Base-by-base conservation (phyloP, 2,329 filamentous ascomycete genomes). In the Penicillium sp. region DNA sequence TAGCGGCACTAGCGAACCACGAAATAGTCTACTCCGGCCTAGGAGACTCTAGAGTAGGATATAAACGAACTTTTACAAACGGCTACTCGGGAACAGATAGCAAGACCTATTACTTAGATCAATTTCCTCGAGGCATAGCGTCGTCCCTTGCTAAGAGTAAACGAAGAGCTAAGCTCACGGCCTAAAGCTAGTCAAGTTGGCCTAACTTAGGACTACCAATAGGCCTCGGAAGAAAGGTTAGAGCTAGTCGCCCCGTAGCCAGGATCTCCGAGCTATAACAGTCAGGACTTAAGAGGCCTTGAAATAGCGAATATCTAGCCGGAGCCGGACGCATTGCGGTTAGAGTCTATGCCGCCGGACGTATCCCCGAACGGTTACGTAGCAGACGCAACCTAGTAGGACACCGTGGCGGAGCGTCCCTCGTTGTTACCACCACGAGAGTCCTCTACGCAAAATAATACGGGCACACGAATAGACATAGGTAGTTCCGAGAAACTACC, bases 111-210 rank as follows among this genome's bases (percentile, higher is more conserved):
- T 29, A 52, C 49, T 40, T 1, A 42, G 23, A 45, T 48, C 29
- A 20, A 52, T 45, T 52, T 52, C 38, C 49, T 48, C 45, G 42
- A 52, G 7, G 49, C 44, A 28, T 35, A 52, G 33, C 12, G 20
- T 42, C 27, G 12, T 44, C 28, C 44, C n/a, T 15, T 28, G 33
- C 24, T 29, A 15, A 24, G 35, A 44, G 31, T 35, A 13, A 41
- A 47, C 13, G 35, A 42, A 41, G 45, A 44, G 29, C 28, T 35
- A 6, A 52, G 27, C 29, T 43, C 32, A 43, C 15, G 12, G 35
- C 44, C 25, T 6, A 23, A 27, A 10, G 44, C 27, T 35, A 42
- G 32, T 32, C 20, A 47, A 32, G 38, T 13, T 35, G 28, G 18
- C 38, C 27, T 9, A 9, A 28, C 27, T 28, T 7, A 28, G 27